phyloP scores from a whole-genome alignment of 805 yeast species.

The Myxozyma vanderwaltii region DNA sequence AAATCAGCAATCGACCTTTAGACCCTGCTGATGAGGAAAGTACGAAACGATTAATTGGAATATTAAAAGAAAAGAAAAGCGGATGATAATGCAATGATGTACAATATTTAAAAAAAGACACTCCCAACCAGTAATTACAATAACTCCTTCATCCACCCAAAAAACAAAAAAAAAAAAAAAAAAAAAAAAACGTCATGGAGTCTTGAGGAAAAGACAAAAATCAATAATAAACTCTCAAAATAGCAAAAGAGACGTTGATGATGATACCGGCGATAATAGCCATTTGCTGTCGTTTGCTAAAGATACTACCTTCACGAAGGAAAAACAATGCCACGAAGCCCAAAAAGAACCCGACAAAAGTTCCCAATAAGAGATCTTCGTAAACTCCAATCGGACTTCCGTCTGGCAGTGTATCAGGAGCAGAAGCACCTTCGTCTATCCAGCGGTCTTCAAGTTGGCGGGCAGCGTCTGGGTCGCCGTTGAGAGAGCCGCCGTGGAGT shows the following conservation, averaged over 20 bases:
- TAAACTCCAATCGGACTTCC: slow-evolving; percentile 54
- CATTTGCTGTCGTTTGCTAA: slow-evolving; percentile 64
- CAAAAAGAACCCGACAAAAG: slow-evolving; percentile 69
- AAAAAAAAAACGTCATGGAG: too few relatives aligned
- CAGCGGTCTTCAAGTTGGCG: slow-evolving; percentile 41
- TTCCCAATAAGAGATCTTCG: slow-evolving; percentile 65
- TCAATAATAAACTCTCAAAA: slow-evolving; percentile 49
- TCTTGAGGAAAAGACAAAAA: background rate
- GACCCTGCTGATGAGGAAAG: background rate
- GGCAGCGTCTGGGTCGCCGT: slow-evolving; percentile 52
- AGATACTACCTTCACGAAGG: slow-evolving; percentile 55
- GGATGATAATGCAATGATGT: background rate
- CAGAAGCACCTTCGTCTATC: slow-evolving; percentile 40
- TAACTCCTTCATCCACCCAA: background rate
- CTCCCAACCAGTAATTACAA: background rate
- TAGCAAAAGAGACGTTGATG: slow-evolving; percentile 67
- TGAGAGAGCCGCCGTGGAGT: slow-evolving; percentile 52
- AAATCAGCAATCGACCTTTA: background rate
- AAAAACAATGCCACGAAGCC: slow-evolving; percentile 73
- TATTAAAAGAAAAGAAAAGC: background rate
- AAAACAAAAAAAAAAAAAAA: background rate
- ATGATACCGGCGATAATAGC: slow-evolving; percentile 71
- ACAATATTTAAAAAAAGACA: background rate
- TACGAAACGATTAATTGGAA: background rate
- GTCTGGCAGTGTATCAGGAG: slow-evolving; percentile 32